These are phyloP conservation scores for Xylariales sp. DNA, from an alignment of 2,329 filamentous ascomycete species.

Conservation along the genomic window DNA sequence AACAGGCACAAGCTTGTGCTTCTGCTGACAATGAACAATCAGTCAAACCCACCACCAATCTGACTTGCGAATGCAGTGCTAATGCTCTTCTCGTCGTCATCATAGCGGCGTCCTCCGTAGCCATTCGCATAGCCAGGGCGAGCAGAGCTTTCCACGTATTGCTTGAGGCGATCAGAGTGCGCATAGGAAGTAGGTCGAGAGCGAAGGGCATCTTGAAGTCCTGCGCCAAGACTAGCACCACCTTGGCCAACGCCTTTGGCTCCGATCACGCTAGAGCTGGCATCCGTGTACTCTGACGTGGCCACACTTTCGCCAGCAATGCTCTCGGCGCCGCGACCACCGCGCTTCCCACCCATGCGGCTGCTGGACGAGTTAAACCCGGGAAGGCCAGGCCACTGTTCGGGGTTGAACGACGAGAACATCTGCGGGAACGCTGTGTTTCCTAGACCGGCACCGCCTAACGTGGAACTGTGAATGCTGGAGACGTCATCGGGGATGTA, in stretches of 20 bases:
- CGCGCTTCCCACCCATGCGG: slow-evolving; percentile 61
- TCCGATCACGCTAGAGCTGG: slow-evolving; percentile 71
- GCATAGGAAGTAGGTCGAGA: slow-evolving; percentile 60
- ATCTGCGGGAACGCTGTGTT: slow-evolving; percentile 83
- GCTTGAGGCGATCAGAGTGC: slow-evolving; percentile 87
- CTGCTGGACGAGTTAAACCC: slow-evolving; percentile 55
- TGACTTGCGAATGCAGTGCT: slow-evolving; percentile 97
- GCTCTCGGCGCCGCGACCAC: slow-evolving; percentile 67
- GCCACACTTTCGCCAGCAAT: slow-evolving; percentile 90
- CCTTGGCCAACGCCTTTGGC: slow-evolving; percentile 75
- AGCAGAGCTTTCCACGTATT: slow-evolving; percentile 84
- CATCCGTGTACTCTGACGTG: slow-evolving; percentile 84
- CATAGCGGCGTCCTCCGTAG: slow-evolving; percentile 62
- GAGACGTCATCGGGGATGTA: slow-evolving; percentile 98
- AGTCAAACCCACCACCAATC: slow-evolving; percentile 55
- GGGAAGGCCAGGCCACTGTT: slow-evolving; percentile 80
- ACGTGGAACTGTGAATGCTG: slow-evolving; percentile 86
- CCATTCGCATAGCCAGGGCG: slow-evolving; percentile 64
- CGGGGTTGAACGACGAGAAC: slow-evolving; percentile 87
- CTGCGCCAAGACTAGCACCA: slow-evolving; percentile 78
- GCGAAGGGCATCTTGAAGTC: slow-evolving; percentile 71
- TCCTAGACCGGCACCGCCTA: slow-evolving; percentile 75
- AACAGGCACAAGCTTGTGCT: background rate
- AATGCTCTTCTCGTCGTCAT: slow-evolving; percentile 94
- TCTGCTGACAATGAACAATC: slow-evolving; percentile 14